A percentile compares a stretch with the other conserved stretches of the same genome.
phyloP scores from a whole-genome alignment of 148 eudicot genomes.

The Linanthus parryae region DNA sequence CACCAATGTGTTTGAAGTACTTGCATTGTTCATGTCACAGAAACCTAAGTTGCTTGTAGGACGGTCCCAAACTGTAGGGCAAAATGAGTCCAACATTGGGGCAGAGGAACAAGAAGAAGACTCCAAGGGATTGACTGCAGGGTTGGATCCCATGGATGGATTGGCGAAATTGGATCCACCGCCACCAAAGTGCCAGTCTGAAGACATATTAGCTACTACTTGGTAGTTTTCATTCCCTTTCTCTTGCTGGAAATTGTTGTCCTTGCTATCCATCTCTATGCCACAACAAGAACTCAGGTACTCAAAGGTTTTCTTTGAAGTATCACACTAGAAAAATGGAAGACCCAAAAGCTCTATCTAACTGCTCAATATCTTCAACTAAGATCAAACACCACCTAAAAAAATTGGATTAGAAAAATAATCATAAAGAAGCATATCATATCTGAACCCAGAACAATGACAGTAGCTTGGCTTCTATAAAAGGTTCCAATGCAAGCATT shows the following conservation, averaged over 20 bases:
- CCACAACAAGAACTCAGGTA: slow-evolving; percentile 10
- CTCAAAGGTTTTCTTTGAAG: background rate
- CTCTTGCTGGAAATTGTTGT: slow-evolving; percentile 45
- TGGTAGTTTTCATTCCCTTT: slow-evolving; percentile 43
- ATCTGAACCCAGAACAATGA: background rate
- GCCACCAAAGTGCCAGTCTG: slow-evolving; percentile 52
- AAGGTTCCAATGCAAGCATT: background rate
- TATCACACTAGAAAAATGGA: slow-evolving; percentile 1
- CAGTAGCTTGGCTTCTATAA: background rate
- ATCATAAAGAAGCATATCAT: slow-evolving; percentile 8
- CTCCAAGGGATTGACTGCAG: slow-evolving; percentile 30
- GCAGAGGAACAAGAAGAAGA: slow-evolving; percentile 44
- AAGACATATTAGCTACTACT: slow-evolving; percentile 42
- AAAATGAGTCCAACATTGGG: slow-evolving; percentile 54
- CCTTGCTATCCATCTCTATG: slow-evolving; percentile 35
- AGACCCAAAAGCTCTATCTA: slow-evolving; percentile 24
- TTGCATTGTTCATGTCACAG: slow-evolving; percentile 41
- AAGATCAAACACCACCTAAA: slow-evolving; percentile 28
- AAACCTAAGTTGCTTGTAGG: slow-evolving; percentile 40
- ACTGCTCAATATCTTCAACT: slow-evolving; percentile 15
- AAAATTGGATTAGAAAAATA: slow-evolving; percentile 5
- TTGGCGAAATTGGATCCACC: slow-evolving; percentile 29
- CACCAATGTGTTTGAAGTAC: slow-evolving; percentile 22
- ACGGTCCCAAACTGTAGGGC: slow-evolving; percentile 64
- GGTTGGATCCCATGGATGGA: slow-evolving; percentile 42